A percentile compares a stretch with the other conserved stretches of the same genome.
Conservation (phyloP, 495 filamentous ascomycete genomes). For the Evernia prunastri region DNA sequence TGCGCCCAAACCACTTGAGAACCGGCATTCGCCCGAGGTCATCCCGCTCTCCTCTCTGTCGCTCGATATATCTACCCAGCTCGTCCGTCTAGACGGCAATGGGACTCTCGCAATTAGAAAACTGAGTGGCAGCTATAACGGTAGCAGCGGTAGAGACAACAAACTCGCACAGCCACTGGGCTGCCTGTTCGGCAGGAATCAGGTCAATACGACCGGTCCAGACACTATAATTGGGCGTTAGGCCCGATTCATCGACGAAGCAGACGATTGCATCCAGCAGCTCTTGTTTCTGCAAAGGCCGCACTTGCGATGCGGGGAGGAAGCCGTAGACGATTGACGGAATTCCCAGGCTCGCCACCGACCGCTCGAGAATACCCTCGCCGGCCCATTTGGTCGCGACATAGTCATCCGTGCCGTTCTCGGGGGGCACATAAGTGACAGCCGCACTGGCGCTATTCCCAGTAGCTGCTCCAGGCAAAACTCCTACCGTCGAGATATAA, state of each 20-base stretch:
- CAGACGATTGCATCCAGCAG: conserved; percentile 7
- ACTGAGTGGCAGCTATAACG: too few species aligned
- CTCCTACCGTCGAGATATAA: conserved; percentile 35
- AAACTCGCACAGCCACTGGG: background rate
- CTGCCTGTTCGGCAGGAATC: conserved; percentile 10
- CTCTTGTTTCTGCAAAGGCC: background rate
- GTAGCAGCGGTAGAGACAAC: background rate
- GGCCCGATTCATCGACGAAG: conserved; percentile 11
- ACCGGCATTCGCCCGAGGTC: too few species aligned
- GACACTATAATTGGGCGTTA: conserved; percentile 16
- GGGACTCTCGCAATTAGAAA: too few species aligned
- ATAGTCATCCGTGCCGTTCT: conserved; percentile 39
- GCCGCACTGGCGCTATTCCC: conserved; percentile 14
- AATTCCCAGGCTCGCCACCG: conserved; percentile 20
- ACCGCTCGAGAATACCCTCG: conserved; percentile 39
- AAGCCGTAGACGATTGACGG: conserved; percentile 30
- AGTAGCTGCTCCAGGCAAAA: conserved; percentile 17
- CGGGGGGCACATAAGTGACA: conserved; percentile 15
- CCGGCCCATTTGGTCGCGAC: conserved; percentile 42
- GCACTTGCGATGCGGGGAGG: background rate
- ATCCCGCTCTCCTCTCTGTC: too few species aligned
- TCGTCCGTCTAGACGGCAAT: too few species aligned
- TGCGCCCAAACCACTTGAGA: too few species aligned
- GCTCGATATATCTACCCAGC: too few species aligned
- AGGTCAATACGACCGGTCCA: conserved; percentile 21